These are phyloP conservation scores for Adansonia gregorii DNA, from an alignment of 441 rosid genomes.

Conservation along the genomic window DNA sequence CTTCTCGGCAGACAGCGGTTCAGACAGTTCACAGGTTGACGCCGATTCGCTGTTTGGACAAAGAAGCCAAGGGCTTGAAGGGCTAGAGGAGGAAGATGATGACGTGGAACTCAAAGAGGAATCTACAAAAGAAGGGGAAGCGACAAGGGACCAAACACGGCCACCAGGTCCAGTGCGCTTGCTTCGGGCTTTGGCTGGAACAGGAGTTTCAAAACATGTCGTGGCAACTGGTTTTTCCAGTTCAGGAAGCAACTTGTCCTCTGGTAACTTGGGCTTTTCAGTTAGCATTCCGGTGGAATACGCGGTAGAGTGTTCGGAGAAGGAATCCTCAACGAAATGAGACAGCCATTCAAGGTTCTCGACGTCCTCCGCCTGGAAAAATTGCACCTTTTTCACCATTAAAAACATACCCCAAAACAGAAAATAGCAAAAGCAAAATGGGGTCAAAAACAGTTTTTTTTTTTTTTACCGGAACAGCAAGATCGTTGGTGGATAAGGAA, in stretches of 20 bases:
- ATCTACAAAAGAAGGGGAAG: constrained; percentile 52
- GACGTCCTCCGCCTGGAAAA: constrained; percentile 66
- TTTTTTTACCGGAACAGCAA: constrained; percentile 61
- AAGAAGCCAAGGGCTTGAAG: constrained; percentile 42
- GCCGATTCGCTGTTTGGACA: constrained; percentile 22
- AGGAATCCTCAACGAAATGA: constrained; percentile 84
- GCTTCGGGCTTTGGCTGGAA: constrained; percentile 86
- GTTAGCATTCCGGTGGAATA: constrained; percentile 48
- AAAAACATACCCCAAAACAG: background rate
- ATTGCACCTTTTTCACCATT: constrained; percentile 22
- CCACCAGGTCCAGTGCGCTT: constrained; percentile 66
- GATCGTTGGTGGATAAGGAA: constrained; percentile 55
- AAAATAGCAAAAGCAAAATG: background rate
- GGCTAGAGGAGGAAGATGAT: constrained; percentile 50
- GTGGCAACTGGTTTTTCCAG: constrained; percentile 35
- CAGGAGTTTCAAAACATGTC: constrained; percentile 49
- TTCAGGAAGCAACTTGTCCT: constrained; percentile 26
- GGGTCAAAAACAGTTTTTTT: background rate
- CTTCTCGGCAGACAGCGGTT: constrained; percentile 35
- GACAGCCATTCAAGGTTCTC: constrained; percentile 90
- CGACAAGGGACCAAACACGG: constrained; percentile 61
- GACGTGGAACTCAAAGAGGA: constrained; percentile 61
- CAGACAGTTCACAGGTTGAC: constrained; percentile 39
- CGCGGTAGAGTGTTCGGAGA: constrained; percentile 61
- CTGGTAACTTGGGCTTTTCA: constrained; percentile 31